A percentile compares a stretch with the other conserved stretches of the same genome.
These are phyloP conservation scores for Saksenaea oblongispora DNA, from an alignment of 371 early-diverging fungal species.

Conservation along the genomic window DNA sequence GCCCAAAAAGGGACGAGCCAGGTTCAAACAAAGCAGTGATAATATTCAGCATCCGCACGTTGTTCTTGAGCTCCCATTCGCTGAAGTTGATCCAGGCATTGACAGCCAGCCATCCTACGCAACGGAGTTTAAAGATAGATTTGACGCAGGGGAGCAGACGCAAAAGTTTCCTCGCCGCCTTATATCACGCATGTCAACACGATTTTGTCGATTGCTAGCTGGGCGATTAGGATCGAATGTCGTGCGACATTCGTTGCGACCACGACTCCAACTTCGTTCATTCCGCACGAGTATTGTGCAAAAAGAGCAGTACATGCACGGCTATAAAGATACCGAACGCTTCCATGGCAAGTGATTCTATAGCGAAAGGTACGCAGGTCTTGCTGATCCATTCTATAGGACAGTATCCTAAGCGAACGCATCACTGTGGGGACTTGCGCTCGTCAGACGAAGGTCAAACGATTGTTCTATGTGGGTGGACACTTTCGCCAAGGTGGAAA, in stretches of 20 bases:
- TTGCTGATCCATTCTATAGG: slow-evolving; percentile 20
- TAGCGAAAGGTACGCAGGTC: neutral
- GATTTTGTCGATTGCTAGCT: neutral
- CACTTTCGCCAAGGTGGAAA: slow-evolving; percentile 62
- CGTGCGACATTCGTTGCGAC: neutral
- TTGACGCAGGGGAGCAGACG: neutral
- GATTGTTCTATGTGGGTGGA: slow-evolving; percentile 79
- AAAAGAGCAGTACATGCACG: slow-evolving; percentile 16
- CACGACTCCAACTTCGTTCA: neutral
- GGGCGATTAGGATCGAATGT: neutral
- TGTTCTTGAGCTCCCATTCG: no score
- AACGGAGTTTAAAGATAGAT: neutral
- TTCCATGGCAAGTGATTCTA: slow-evolving; percentile 29
- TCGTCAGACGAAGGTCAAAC: slow-evolving; percentile 54
- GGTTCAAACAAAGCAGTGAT: no score
- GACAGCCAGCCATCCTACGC: neutral
- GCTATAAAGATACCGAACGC: slow-evolving; percentile 42
- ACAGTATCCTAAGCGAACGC: slow-evolving; percentile 62
- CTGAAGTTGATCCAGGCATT: no score
- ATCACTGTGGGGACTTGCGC: slow-evolving; percentile 69
- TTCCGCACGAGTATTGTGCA: neutral
- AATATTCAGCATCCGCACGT: no score
- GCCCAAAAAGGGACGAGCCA: no score
- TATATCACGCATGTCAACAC: neutral
- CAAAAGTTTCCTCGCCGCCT: neutral